Base-by-base conservation (phyloP, 2,329 filamentous ascomycete genomes). In the Elsinoe ampelina region DNA sequence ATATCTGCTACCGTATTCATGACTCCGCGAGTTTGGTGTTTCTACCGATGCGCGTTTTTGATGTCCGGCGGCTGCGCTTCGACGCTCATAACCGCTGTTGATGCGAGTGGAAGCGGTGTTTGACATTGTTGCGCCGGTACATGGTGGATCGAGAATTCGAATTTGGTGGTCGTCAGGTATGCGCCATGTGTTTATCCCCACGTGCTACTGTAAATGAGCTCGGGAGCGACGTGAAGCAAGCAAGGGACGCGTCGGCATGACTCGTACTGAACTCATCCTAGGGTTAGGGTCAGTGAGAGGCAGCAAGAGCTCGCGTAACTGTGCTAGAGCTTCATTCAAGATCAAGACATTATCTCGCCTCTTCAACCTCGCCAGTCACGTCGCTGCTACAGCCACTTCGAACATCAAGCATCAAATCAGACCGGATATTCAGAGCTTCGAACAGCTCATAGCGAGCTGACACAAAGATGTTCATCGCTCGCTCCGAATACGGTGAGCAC, bases 401-500 rank as follows among this genome's bases (percentile, higher is more conserved):
- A 30, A 30, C 7, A 30, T 30, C 26, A 30, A 30, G 26, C 26
- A 5, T 8, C 7, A 3, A 8, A 8, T 7, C 26, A 30, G 26
- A 7, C 26, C 4, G 5, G 8, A 30, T 5, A 45, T 15, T 13
- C 17, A 11, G 4, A 45, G 11, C 41, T 45, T 12, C 8, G 19
- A 3, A 5, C 20, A 20, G 11, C 20, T 15, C 22, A 32, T 19
- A 47, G 2, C 7, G 30, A n/a, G 20, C 15, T 48, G 17, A 58
- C 75, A 77, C 71, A 81, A 89, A 78, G 68, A 95, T 95, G 93
- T 98, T 98, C 83, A 97, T 98, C 83, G 91, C 93, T 82, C 89
- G 93, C 79, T 97, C 92, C 72, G 93, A 98, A 92, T 98, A 98
- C 80, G 93, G 92, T 93, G 81, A 79, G 86, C 72, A 69, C 57